Base-by-base conservation (phyloP, 768 basidiomycete genomes). In the Tulasnella sp. region DNA sequence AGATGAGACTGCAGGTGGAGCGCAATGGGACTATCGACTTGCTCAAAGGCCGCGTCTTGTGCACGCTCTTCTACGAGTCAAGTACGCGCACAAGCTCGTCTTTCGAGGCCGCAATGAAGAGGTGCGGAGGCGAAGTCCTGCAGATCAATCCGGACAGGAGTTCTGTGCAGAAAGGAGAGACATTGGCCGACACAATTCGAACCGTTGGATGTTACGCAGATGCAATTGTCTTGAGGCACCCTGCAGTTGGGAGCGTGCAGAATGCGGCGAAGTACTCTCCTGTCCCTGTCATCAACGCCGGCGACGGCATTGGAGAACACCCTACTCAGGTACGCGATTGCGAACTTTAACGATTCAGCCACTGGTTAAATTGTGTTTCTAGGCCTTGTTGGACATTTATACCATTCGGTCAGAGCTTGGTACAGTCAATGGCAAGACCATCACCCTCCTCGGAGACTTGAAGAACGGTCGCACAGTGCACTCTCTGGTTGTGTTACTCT, bases 401-500 rank as follows among this genome's bases (percentile, higher is more conserved):
- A 98, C 96, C 60, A 98, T 99, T 82, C 95, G 97, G 81, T 98
- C 96, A 75, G 98, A 99, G 86, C 90, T 99, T 76, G 98, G 98
- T 79, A 98, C 97, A 0, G 96, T 99, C 82, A 99, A 99, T 85
- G 98, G 97, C 54, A 93, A 94, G 76, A 96, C 94, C 20, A 93
- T 99, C 84, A 96, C 95, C 14, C 86, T 96, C 77, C 91, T 99
- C 14, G 98, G 98, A 76, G 98, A 99, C 85, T 89, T 99, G 83
- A 98, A 98, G 89, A 97, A 99, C 84, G 98, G 98, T 42, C 92
- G 98, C 72, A 99, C 98, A 0, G 97, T 98, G 2, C 98, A 99
- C 88, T 96, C 94, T 83, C 90, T 99, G 73, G 97, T 99, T 83
- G 93, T 94, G 12, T 89, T 99, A 12, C 90, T 99, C 6, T 96